Conservation (phyloP, 768 basidiomycete species). For the Grammothele lineata region DNA sequence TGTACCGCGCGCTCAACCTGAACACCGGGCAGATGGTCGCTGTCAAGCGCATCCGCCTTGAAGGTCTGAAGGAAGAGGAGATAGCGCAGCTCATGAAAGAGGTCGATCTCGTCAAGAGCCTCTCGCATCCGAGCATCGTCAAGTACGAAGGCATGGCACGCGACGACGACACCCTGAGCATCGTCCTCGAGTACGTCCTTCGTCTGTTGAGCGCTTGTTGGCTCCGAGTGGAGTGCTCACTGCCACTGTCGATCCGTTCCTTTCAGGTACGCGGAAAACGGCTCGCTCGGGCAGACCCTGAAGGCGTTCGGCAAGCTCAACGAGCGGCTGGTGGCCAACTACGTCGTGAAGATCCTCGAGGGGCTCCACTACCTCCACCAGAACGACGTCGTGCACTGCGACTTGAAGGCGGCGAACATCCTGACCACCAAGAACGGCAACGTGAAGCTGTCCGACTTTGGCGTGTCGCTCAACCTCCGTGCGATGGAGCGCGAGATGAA, state of each 20-base stretch:
- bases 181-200: conserved; percentile 83
- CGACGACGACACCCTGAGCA: conserved; percentile 84
- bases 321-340: conserved; percentile 86
- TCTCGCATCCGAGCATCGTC: conserved; percentile 93
- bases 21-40: conserved; percentile 97
- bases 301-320: conserved; percentile 93
- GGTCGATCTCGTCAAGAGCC: conserved; percentile 86
- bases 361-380: conserved; percentile 90
- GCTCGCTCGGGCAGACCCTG: conserved; percentile 88
- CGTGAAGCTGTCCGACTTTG: conserved; percentile 96
- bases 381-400: conserved; percentile 92
- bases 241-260: too few species aligned
- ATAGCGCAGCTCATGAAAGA: conserved; percentile 90
- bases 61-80: conserved; percentile 88
- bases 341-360: conserved; percentile 95
- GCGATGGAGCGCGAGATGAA: conserved; percentile 84
- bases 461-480: conserved; percentile 92
- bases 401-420: conserved; percentile 98
- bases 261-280: conserved; percentile 89
- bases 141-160: conserved; percentile 96
- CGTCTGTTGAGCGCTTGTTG: too few species aligned
- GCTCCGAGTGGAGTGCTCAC: too few species aligned
- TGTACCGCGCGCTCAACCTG: conserved; percentile 91
- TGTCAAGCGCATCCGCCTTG: conserved; percentile 92
- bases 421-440: conserved; percentile 98